These are phyloP conservation scores for Scopulariopsis brevicaulis DNA, from an alignment of 2,329 filamentous ascomycete species.

Conservation along the genomic window DNA sequence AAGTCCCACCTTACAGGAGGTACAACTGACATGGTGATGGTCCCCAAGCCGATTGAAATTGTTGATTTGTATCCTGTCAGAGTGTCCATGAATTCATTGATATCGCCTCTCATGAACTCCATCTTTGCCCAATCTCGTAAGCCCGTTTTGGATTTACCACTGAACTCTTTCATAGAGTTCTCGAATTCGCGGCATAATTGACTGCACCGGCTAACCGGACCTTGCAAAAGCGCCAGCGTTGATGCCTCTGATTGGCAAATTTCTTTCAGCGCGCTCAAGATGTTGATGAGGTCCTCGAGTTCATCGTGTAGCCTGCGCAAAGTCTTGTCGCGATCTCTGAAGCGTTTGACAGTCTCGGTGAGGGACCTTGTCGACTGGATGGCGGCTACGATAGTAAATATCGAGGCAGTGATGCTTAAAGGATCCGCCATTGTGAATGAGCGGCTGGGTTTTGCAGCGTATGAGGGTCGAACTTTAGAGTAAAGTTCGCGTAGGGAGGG, in stretches of 20 bases:
- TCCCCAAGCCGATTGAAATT: conserved; percentile 22
- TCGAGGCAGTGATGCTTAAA: conserved; percentile 19
- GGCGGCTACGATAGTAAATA: conserved; percentile 19
- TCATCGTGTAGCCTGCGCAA: conserved; percentile 18
- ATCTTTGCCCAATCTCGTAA: conserved; percentile 26
- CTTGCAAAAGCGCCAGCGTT: conserved; percentile 18
- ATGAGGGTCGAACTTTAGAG: too few species aligned
- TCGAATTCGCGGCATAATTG: conserved; percentile 23
- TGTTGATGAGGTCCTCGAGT: conserved; percentile 19
- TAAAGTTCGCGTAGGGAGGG: too few species aligned
- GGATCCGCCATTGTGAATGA: conserved; percentile 12
- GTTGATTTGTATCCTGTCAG: conserved; percentile 25
- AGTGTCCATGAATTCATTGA: conserved; percentile 25
- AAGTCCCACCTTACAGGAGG: conserved; percentile 5
- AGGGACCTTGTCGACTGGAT: conserved; percentile 20
- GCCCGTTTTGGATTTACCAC: conserved; percentile 17
- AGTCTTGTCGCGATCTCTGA: conserved; percentile 20
- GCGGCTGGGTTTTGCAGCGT: too few species aligned
- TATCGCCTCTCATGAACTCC: conserved; percentile 26
- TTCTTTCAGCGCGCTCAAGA: conserved; percentile 17
- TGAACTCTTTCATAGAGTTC: conserved; percentile 20
- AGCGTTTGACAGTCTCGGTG: conserved; percentile 18
- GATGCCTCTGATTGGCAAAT: conserved; percentile 13
- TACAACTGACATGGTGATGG: conserved; percentile 20
- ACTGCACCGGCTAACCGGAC: conserved; percentile 21